Evolutionary conservation across 371 early-diverging fungal species (phyloP).

Genomic region (Rhizomucor miehei): DNA sequence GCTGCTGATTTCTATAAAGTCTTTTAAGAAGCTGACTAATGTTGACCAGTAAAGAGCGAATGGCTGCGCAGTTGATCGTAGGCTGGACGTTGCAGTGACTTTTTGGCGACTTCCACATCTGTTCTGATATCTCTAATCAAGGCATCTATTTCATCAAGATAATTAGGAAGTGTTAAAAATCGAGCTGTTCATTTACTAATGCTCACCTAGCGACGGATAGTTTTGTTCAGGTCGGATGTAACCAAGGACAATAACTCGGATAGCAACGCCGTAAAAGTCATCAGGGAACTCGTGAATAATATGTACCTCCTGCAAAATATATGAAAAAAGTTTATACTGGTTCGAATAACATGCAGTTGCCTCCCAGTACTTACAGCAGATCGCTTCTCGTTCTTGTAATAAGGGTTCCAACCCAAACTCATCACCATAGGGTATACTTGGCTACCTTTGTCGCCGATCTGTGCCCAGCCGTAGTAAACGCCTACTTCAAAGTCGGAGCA

Average conservation of each 20-base stretch:
- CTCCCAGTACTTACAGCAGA: conserved; percentile 68
- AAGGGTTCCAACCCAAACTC: conserved; percentile 99
- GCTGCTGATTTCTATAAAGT: too few species aligned
- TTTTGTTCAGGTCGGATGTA: conserved; percentile 91
- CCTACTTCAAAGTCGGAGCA: conserved; percentile 74
- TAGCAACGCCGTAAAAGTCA: conserved; percentile 89
- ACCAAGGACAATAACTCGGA: conserved; percentile 82
- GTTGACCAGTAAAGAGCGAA: conserved; percentile 9
- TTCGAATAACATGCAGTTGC: not conserved
- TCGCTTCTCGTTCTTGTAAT: conserved; percentile 93
- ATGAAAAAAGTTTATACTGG: not conserved
- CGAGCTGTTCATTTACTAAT: not conserved
- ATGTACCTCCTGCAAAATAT: conserved; percentile 81
- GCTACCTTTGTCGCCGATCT: conserved; percentile 50
- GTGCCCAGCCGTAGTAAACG: conserved; percentile 95
- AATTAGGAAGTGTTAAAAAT: not conserved
- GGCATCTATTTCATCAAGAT: conserved; percentile 59
- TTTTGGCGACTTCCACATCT: conserved; percentile 82
- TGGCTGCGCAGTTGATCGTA: conserved; percentile 28
- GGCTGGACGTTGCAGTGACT: conserved; percentile 60
- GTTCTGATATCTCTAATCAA: conserved; percentile 89
- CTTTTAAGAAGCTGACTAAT: too few species aligned
- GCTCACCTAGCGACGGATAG: conserved; percentile 78
- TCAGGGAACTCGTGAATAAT: conserved; percentile 81
- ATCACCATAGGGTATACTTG: conserved; percentile 93